Evolutionary conservation across 176 grass and related monocot species (phyloP).

Genomic region (Pontederia paniculata): DNA sequence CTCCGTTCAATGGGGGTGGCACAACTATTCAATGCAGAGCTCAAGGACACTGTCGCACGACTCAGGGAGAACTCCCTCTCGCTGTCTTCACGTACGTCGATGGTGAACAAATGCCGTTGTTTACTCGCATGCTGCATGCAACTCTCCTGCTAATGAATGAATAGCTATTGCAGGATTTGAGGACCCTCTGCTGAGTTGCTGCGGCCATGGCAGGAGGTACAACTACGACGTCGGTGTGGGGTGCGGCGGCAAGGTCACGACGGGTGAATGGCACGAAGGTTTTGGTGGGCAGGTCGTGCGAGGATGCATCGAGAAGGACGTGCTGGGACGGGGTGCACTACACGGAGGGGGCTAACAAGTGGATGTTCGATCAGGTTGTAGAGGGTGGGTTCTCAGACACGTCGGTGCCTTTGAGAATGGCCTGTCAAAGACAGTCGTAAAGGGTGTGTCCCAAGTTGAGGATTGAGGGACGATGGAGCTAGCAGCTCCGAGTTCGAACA

Average conservation of each 20-base stretch:
- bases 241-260: slow-evolving; percentile 42
- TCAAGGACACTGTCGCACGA: slow-evolving; percentile 55
- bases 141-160: too few relatives aligned
- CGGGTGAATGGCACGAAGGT: slow-evolving; percentile 61
- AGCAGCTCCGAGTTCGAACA: too few relatives aligned
- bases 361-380: slow-evolving; percentile 40
- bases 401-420: slow-evolving; percentile 23
- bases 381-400: slow-evolving; percentile 37
- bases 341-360: slow-evolving; percentile 75
- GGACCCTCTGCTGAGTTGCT: slow-evolving; percentile 56
- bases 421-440: slow-evolving; percentile 33
- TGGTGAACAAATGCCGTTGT: slow-evolving; percentile 36
- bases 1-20: slow-evolving; percentile 69
- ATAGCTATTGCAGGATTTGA: slow-evolving; percentile 70
- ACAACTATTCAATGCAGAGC: slow-evolving; percentile 52
- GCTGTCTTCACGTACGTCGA: slow-evolving; percentile 81
- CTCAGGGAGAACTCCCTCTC: slow-evolving; percentile 39
- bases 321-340: slow-evolving; percentile 92
- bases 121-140: too few relatives aligned
- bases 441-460: too few relatives aligned
- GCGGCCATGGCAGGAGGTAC: slow-evolving; percentile 71
- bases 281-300: slow-evolving; percentile 44
- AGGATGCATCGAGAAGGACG: slow-evolving; percentile 53
- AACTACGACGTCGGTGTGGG: slow-evolving; percentile 46
- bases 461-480: too few relatives aligned